Evolutionary conservation across 2,329 filamentous ascomycete species (phyloP).

Genomic region (Endoconidiophora laricicola): DNA sequence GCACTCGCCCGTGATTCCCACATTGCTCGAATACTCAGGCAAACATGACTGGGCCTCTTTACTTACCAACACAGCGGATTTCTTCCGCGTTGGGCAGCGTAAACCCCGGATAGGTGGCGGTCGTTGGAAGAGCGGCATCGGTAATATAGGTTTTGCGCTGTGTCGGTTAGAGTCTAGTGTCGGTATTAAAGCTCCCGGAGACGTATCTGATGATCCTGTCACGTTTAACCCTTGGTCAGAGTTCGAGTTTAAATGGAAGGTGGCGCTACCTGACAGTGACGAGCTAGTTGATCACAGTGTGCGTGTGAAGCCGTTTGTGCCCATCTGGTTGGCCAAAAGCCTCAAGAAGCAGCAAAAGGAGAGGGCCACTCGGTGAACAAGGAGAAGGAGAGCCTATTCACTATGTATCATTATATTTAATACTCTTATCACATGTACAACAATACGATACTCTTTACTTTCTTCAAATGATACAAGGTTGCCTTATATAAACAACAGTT

Average conservation of each 20-base stretch:
- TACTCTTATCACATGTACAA: background rate
- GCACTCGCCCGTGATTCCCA: conserved; percentile 16
- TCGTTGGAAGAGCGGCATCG: conserved; percentile 62
- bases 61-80: conserved; percentile 30
- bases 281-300: conserved; percentile 24
- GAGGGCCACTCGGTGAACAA: background rate
- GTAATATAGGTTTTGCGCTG: conserved; percentile 73
- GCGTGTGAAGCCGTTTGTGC: conserved; percentile 63
- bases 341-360: conserved; percentile 18
- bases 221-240: conserved; percentile 44
- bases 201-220: conserved; percentile 39
- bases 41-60: conserved; percentile 19
- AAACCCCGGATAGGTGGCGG: too few species aligned
- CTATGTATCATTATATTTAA: background rate
- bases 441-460: background rate
- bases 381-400: background rate
- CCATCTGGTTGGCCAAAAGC: conserved; percentile 47
- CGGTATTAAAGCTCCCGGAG: conserved; percentile 51
- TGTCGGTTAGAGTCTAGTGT: conserved; percentile 89
- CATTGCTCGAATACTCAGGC: conserved; percentile 31
- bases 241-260: conserved; percentile 30
- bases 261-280: conserved; percentile 11
- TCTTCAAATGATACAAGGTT: background rate
- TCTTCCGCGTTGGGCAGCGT: conserved; percentile 39
- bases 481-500: background rate